phyloP scores from a whole-genome alignment of 257 asterid genomes.

The Sherardia arvensis region DNA sequence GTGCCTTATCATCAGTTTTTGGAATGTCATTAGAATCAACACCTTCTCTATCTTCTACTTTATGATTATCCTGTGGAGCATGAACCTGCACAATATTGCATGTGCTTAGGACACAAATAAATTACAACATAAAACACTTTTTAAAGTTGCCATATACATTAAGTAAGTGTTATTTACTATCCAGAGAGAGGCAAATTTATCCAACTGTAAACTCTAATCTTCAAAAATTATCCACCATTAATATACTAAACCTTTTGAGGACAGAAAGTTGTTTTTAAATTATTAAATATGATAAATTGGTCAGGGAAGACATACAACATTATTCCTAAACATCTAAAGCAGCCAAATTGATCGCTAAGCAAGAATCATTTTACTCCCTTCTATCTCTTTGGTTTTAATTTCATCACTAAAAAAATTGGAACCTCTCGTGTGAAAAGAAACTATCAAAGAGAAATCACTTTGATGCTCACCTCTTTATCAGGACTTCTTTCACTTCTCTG shows the following conservation, averaged over 20 bases:
- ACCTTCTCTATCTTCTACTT: constrained; percentile 27
- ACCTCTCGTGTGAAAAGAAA: not conserved
- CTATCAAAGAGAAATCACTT: not conserved
- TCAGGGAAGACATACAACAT: not conserved
- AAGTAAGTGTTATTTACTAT: not conserved
- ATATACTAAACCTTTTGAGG: not conserved
- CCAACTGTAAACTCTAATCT: not conserved
- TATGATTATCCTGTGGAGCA: constrained; percentile 21
- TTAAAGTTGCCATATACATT: not conserved
- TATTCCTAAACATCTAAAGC: not conserved
- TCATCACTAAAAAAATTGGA: not conserved
- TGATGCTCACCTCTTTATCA: constrained; percentile 41
- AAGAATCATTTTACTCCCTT: not conserved
- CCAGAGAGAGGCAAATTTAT: not conserved
- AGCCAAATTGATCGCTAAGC: not conserved
- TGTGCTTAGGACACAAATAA: constrained; percentile 3
- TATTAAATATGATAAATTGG: not conserved
- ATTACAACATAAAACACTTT: not conserved
- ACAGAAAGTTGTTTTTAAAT: not conserved
- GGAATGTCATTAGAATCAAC: constrained; percentile 27
- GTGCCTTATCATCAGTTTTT: constrained; percentile 25
- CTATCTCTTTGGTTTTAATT: not conserved
- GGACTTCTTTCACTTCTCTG: constrained; percentile 24
- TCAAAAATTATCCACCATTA: not conserved
- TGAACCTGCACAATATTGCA: constrained; percentile 29